These are phyloP conservation scores for Dictyostelium brefeldianum DNA, from an alignment of 78 protist genomes.

Conservation along the genomic window DNA sequence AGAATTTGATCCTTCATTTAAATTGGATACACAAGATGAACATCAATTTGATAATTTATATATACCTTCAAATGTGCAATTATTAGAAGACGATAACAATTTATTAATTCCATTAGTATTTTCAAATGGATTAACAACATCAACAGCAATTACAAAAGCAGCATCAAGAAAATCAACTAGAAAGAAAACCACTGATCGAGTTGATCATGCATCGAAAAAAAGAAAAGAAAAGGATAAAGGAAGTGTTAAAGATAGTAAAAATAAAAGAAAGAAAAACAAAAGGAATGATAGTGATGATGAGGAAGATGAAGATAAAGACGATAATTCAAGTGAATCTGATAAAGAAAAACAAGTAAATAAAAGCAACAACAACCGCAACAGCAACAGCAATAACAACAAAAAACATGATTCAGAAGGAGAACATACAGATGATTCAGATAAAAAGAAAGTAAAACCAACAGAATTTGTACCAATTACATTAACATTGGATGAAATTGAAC, in stretches of 20 bases:
- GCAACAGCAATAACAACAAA: not conserved
- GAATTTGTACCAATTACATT: not conserved
- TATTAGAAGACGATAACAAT: no score
- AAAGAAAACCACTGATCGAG: not conserved
- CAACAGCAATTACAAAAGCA: not conserved
- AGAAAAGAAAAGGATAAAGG: no score
- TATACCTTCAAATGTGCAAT: not conserved
- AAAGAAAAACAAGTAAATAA: no score
- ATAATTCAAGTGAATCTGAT: no score
- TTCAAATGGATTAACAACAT: not conserved
- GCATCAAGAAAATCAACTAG: not conserved
- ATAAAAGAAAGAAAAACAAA: not conserved
- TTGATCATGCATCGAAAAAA: no score
- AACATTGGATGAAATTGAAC: constrained; percentile 10
- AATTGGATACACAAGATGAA: not conserved
- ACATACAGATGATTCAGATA: not conserved
- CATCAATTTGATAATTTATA: not conserved
- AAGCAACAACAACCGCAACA: not conserved
- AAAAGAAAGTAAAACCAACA: not conserved
- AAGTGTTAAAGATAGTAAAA: not conserved
- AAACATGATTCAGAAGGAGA: not conserved
- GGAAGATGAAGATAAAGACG: not conserved
- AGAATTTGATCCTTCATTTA: not conserved
- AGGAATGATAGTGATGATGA: not conserved
- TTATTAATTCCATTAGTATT: no score